phyloP scores from a whole-genome alignment of 2,329 filamentous ascomycete species.

The Fusarium metavorans region DNA sequence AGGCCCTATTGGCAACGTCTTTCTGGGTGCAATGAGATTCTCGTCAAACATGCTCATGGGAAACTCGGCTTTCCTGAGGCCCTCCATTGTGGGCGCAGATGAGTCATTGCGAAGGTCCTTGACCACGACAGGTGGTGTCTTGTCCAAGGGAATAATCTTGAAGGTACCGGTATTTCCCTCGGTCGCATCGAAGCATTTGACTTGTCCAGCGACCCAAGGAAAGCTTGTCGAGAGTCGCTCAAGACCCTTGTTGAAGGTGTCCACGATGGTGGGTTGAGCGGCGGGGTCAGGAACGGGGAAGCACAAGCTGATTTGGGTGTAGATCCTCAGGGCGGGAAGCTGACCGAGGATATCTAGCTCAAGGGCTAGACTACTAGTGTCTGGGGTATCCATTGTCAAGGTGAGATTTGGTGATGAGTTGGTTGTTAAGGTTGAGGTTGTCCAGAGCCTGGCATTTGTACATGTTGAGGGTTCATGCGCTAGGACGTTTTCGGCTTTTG shows the following conservation, averaged over 20 bases:
- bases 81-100: constrained; percentile 52
- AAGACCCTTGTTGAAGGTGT: constrained; percentile 52
- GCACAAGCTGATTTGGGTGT: constrained; percentile 59
- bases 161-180: constrained; percentile 48
- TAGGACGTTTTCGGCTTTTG: background rate
- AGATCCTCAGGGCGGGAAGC: constrained; percentile 55
- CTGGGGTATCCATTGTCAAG: constrained; percentile 4
- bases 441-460: background rate
- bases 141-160: constrained; percentile 53
- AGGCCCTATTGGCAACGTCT: constrained; percentile 51
- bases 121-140: constrained; percentile 52
- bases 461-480: background rate
- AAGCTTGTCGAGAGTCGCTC: constrained; percentile 53
- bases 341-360: constrained; percentile 58
- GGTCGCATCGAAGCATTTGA: constrained; percentile 48
- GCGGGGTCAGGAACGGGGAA: constrained; percentile 49
- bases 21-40: constrained; percentile 53
- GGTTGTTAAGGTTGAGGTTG: background rate
- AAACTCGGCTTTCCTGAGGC: constrained; percentile 53
- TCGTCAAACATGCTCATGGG: constrained; percentile 64
- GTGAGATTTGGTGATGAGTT: background rate
- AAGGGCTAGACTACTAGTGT: constrained; percentile 25
- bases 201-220: constrained; percentile 61
- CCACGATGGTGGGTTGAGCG: constrained; percentile 42
- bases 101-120: constrained; percentile 56